Conservation (phyloP, 306 rosid species). For the Benincasa hispida region DNA sequence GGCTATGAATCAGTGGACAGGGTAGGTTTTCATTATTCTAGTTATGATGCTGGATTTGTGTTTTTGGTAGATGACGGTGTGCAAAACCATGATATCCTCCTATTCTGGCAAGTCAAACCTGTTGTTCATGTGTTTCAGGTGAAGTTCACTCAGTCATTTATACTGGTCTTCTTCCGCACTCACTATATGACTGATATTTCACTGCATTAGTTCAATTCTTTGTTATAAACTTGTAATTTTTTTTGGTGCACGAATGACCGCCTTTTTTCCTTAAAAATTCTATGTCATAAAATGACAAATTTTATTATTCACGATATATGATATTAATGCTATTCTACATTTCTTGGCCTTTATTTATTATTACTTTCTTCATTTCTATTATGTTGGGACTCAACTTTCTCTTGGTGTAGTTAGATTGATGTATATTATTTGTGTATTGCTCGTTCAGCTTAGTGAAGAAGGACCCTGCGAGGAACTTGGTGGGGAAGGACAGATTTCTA, state of each 20-base stretch:
- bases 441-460: conserved; percentile 77
- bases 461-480: conserved; percentile 88
- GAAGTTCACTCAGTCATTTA: conserved; percentile 12
- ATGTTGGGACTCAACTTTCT: background rate
- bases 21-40: background rate
- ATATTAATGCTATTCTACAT: background rate
- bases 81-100: conserved; percentile 56
- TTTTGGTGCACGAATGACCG: background rate
- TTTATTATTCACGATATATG: background rate
- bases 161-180: background rate
- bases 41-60: conserved; percentile 5
- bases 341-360: background rate
- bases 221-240: too few species aligned
- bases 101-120: conserved; percentile 98
- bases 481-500: conserved; percentile 77
- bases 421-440: conserved; percentile 18
- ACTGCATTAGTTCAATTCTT: too few species aligned
- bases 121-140: conserved; percentile 93
- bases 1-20: background rate
- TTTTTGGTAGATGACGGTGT: conserved; percentile 51
- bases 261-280: background rate
- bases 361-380: background rate
- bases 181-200: background rate
- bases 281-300: background rate
- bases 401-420: background rate